phyloP scores from a whole-genome alignment of 495 filamentous ascomycete genomes.

The Penicillium cosmopolitanum region DNA sequence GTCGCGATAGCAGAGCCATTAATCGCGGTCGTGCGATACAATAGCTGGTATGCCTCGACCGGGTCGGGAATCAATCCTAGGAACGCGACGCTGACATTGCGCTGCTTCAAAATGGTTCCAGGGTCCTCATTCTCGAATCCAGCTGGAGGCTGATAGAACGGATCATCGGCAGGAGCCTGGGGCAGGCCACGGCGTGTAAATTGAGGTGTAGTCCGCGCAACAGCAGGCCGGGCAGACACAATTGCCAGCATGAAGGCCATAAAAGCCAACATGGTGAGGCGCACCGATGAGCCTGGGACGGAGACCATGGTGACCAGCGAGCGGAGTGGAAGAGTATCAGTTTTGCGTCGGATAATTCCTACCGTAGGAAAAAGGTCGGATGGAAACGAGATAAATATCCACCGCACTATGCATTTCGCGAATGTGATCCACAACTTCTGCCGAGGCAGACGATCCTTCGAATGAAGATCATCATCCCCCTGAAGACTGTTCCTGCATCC shows the following conservation, averaged over 20 bases:
- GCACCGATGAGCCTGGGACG: constrained; percentile 9
- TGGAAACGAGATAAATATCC: constrained; percentile 21
- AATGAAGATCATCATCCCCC: constrained; percentile 15
- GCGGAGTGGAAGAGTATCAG: background rate
- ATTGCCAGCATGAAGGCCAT: constrained; percentile 23
- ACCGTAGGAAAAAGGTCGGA: constrained; percentile 7
- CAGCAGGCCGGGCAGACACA: constrained; percentile 20
- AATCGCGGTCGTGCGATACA: constrained; percentile 36
- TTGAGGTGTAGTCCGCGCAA: background rate
- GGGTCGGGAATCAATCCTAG: constrained; percentile 36
- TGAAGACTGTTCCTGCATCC: constrained; percentile 7
- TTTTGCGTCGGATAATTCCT: constrained; percentile 6
- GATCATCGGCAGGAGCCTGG: constrained; percentile 28
- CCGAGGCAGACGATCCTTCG: constrained; percentile 17
- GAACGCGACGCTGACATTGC: constrained; percentile 29
- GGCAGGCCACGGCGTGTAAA: constrained; percentile 13
- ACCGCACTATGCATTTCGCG: constrained; percentile 4
- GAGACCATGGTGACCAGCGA: constrained; percentile 3
- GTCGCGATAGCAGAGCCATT: constrained; percentile 39
- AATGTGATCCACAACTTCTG: constrained; percentile 17
- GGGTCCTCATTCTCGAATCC: constrained; percentile 30
- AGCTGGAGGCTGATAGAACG: constrained; percentile 39
- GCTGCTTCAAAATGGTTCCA: constrained; percentile 34
- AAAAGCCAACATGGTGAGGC: constrained; percentile 22
- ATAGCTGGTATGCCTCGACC: constrained; percentile 32